Evolutionary conservation across 805 yeast species (phyloP), one percentile per base, ranked within the genome.

Genomic region (Scheffersomyces spartinae): DNA sequence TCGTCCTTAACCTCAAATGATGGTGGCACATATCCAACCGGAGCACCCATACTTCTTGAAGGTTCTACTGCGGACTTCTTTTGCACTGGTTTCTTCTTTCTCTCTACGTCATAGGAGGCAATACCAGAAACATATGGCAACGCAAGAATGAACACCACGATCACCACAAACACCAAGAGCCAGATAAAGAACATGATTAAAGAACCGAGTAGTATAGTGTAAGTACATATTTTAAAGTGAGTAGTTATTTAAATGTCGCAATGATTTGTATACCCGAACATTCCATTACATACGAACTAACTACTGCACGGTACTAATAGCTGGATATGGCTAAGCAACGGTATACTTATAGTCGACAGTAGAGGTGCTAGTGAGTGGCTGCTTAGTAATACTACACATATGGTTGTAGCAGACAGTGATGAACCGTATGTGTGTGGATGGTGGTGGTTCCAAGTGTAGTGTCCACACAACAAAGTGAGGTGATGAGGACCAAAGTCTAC

Each of bases 111-210:
- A 35, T 60, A 52, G 3, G 53, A 46, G 3, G 73, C 68, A 25
- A 71, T 42, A 3, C 74, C 74, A 4, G 71, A 60, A 9, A 64
- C 33, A 26, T 61, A 47, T 5, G 80, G 80, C 18, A 72, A 55
- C 7, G 54, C 38, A 8, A 64, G 25, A 3, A 67, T 42, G 13
- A 64, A 39, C 0, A 52, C 49, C 8, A 67, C 45, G 7, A 68
- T 47, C 10, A 66, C 40, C 5, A 61, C 34, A n/a, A 70, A 52
- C 9, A 68, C 33, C 3, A 61, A 26, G 7, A 69, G 17, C 16
- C 58, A 51, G 2, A 55, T 39, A 23, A 56, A 40, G 20, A 66
- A 47, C 64, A 59, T 58, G 27, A 19, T 25, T n/a, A n/a, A n/a
- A n/a, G n/a, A n/a, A n/a, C n/a, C n/a, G n/a, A n/a, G n/a, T n/a